Conservation (phyloP, 1,284 basidiomycete genomes). For the Hypsizygus ulmarius region DNA sequence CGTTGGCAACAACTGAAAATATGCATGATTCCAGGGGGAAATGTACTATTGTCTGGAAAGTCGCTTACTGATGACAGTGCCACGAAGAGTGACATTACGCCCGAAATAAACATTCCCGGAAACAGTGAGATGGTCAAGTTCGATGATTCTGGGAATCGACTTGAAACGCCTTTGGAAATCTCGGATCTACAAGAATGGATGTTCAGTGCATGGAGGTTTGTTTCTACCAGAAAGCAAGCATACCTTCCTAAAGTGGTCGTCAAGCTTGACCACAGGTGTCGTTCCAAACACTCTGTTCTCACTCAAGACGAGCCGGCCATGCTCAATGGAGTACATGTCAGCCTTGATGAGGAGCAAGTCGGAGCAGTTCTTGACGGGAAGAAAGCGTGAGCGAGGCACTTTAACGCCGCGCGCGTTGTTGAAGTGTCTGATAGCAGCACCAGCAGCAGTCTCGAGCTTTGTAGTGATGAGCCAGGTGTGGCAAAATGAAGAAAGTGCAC, state of each 20-base stretch:
- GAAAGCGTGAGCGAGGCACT: constrained; percentile 95
- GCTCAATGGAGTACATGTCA: constrained; percentile 92
- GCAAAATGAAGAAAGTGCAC: constrained; percentile 10
- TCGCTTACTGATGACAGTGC: constrained; percentile 79
- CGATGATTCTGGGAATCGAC: constrained; percentile 90
- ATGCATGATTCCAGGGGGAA: constrained; percentile 7
- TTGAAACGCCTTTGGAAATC: constrained; percentile 98
- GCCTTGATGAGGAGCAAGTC: constrained; percentile 95
- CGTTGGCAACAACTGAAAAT: constrained; percentile 65
- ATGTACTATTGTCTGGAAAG: constrained; percentile 5
- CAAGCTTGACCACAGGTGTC: constrained; percentile 96
- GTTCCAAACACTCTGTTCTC: constrained; percentile 86
- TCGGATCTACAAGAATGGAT: constrained; percentile 61
- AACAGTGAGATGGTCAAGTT: constrained; percentile 95
- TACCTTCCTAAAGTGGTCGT: constrained; percentile 85
- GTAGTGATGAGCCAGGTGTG: constrained; percentile 26
- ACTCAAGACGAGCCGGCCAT: constrained; percentile 91
- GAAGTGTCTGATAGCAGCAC: constrained; percentile 98
- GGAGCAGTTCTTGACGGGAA: constrained; percentile 91
- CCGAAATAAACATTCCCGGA: constrained; percentile 97
- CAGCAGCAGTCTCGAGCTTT: constrained; percentile 97
- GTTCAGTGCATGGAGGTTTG: background rate
- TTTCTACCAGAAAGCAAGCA: background rate
- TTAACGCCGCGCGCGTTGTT: constrained; percentile 93
- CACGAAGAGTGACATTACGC: constrained; percentile 83